phyloP scores from a whole-genome alignment of 495 filamentous ascomycete species.

The Astrocystis sublimbata region DNA sequence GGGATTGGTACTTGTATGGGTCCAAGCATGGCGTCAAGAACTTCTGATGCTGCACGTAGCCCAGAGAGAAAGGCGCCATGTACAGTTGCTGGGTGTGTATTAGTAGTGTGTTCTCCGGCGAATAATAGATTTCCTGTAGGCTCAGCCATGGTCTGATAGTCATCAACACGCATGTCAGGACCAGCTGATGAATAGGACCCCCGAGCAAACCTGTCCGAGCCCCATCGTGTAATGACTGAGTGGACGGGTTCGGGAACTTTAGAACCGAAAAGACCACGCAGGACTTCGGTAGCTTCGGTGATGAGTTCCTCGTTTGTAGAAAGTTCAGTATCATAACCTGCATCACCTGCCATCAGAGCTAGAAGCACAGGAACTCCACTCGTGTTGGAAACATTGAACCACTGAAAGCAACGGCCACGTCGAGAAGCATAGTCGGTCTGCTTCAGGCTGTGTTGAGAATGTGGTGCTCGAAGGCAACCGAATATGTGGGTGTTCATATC shows the following conservation, averaged over 20 bases:
- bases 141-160: conserved; percentile 92
- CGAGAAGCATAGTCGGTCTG: conserved; percentile 56
- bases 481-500: conserved; percentile 91
- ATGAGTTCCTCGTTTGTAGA: conserved; percentile 73
- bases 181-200: conserved; percentile 95
- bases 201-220: conserved; percentile 79
- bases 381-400: conserved; percentile 92
- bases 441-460: conserved; percentile 52
- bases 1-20: conserved; percentile 76
- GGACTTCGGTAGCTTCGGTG: conserved; percentile 72
- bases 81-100: conserved; percentile 93
- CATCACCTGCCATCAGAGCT: conserved; percentile 94
- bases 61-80: conserved; percentile 96
- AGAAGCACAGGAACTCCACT: conserved; percentile 84
- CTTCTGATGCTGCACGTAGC: conserved; percentile 80
- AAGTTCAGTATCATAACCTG: conserved; percentile 82
- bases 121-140: conserved; percentile 88
- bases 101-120: conserved; percentile 93
- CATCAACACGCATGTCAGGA: conserved; percentile 72
- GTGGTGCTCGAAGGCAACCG: conserved; percentile 75
- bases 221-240: conserved; percentile 93
- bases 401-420: conserved; percentile 87
- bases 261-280: conserved; percentile 61
- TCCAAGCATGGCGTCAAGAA: conserved; percentile 75
- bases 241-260: conserved; percentile 72